Evolutionary conservation across 805 yeast species (phyloP), one percentile per base, ranked within the genome.

Genomic region (Ogataea chonburiensis): DNA sequence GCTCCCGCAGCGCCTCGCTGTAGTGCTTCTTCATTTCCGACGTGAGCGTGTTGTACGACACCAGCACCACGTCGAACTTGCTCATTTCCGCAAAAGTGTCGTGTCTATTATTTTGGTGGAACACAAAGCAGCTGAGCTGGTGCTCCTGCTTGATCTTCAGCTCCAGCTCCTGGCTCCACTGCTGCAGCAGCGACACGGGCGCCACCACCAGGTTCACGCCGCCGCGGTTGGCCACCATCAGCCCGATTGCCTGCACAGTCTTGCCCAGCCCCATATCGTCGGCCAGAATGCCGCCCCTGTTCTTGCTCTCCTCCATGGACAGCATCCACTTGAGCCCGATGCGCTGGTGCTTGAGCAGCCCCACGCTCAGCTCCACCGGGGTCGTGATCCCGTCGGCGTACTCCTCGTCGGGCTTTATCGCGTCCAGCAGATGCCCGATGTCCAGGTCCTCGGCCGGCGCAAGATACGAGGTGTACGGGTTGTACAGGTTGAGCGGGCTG

Each of bases 221-320:
- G 25, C 60, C 36, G 31, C 49, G 56, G 49, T 70, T 62, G 2
- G 76, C 66, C 37, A 81, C 51, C 37, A 84, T 75, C 27, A 85
- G 54, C 1, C 81, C 75, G 14, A 83, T 60, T 1, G 85, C 71
- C 49, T 83, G 89, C 20, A 81, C 71, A 0, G 93, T 84, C 56
- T 84, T 84, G 38, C 88, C 87, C 14, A 84, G 62, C 7, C 93
- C 93, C 93, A 83, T 83, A 66, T 81, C 89, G 58, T 84, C 93
- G 1, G 88, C 88, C 10, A 84, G 59, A 8, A 83, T 77, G 5
- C 89, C 85, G 13, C 91, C 91, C 47, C 63, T 65, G 28, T 73
- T 70, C 22, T 59, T 63, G 3, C 79, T 71, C 11, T 67, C 60
- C 52, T 91, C 98, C 67, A 78, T 79, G 28, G 77, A 66, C 32